Evolutionary conservation across 495 filamentous ascomycete species (phyloP).

Genomic region (Penicillium maclennaniae): DNA sequence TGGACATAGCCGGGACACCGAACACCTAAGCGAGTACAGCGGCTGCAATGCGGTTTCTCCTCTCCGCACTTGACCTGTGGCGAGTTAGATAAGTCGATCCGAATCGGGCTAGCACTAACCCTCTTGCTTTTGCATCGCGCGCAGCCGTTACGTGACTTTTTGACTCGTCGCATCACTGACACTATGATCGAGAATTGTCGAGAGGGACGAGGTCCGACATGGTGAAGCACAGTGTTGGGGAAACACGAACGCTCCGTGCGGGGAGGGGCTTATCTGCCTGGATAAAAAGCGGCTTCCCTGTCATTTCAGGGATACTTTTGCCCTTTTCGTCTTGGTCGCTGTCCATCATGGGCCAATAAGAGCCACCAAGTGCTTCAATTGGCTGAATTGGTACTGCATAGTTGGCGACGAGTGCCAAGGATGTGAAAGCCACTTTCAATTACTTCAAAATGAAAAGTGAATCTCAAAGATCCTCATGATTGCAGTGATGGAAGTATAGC

Average conservation of each 20-base stretch:
- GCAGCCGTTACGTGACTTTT: conserved; percentile 47
- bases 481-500: neutral
- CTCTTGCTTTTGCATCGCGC: conserved; percentile 51
- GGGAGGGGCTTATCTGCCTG: conserved; percentile 7
- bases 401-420: neutral
- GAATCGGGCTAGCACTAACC: conserved; percentile 23
- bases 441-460: neutral
- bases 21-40: conserved; percentile 48
- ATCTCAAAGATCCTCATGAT: too few relatives aligned
- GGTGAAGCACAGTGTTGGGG: conserved; percentile 1
- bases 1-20: conserved; percentile 53
- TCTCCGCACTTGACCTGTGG: conserved; percentile 56
- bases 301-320: conserved; percentile 5
- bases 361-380: too few relatives aligned
- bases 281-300: conserved; percentile 2
- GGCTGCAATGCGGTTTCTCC: conserved; percentile 47
- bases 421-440: neutral
- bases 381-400: neutral
- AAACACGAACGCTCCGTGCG: conserved; percentile 9
- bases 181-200: conserved; percentile 4
- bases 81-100: neutral
- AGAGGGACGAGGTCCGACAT: conserved; percentile 3
- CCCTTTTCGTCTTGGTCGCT: conserved; percentile 3
- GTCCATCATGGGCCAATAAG: neutral
- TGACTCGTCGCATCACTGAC: conserved; percentile 41